phyloP scores from a whole-genome alignment of 495 filamentous ascomycete genomes.

The Penicillium ucsense region DNA sequence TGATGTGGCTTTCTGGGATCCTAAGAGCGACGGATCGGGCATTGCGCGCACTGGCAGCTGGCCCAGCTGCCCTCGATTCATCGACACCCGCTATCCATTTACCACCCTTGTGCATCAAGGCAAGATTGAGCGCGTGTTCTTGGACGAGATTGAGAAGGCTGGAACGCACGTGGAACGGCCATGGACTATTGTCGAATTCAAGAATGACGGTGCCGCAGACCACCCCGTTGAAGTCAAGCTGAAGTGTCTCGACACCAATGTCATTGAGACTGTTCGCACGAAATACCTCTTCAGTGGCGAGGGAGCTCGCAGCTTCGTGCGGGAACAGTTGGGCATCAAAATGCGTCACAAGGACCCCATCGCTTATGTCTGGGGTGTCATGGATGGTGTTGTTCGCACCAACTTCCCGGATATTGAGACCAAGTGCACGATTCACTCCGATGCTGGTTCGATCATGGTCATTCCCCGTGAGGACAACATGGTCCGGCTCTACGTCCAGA shows the following conservation, averaged over 20 bases:
- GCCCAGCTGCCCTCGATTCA: conserved; percentile 54
- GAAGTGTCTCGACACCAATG: conserved; percentile 63
- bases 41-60: conserved; percentile 53
- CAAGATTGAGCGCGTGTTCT: conserved; percentile 54
- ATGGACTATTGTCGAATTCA: conserved; percentile 53
- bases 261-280: conserved; percentile 50
- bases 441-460: conserved; percentile 63
- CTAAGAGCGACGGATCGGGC: conserved; percentile 36
- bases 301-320: conserved; percentile 53
- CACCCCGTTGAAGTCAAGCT: conserved; percentile 62
- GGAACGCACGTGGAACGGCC: conserved; percentile 48
- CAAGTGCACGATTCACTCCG: conserved; percentile 73
- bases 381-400: conserved; percentile 72
- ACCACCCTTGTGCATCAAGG: conserved; percentile 57
- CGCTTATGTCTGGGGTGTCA: conserved; percentile 68
- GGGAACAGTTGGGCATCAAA: conserved; percentile 48
- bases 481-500: conserved; percentile 68
- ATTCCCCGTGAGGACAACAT: conserved; percentile 74
- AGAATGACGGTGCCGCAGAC: conserved; percentile 45
- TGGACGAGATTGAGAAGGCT: conserved; percentile 53
- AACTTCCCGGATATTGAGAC: conserved; percentile 88
- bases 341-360: conserved; percentile 57
- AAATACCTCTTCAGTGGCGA: conserved; percentile 61
- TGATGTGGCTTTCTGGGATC: conserved; percentile 61
- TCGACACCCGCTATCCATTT: conserved; percentile 58